These are phyloP conservation scores for Tothia fuscella DNA, from an alignment of 2,329 filamentous ascomycete genomes.

Conservation along the genomic window DNA sequence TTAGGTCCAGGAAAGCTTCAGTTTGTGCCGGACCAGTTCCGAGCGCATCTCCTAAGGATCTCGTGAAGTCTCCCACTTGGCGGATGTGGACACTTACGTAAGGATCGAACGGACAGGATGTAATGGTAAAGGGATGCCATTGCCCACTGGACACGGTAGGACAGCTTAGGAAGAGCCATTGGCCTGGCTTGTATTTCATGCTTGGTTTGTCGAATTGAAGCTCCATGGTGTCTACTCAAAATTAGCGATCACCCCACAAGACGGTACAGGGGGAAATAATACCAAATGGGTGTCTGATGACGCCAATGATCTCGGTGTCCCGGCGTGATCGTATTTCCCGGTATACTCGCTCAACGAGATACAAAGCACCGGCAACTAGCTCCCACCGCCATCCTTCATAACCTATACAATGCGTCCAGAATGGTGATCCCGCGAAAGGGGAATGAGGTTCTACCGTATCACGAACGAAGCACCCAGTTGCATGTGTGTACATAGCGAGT, in stretches of 20 bases:
- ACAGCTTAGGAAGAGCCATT: conserved; percentile 95
- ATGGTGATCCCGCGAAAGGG: conserved; percentile 68
- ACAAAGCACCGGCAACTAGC: conserved; percentile 71
- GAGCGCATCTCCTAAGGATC: conserved; percentile 86
- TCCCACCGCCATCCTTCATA: conserved; percentile 98
- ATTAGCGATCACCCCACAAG: conserved; percentile 20
- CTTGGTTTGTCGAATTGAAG: conserved; percentile 94
- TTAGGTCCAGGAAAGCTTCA: conserved; percentile 80
- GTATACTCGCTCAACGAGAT: conserved; percentile 78
- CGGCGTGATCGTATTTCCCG: conserved; percentile 78
- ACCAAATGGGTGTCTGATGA: conserved; percentile 83
- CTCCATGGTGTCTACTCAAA: conserved; percentile 67
- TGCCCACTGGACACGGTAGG: conserved; percentile 79
- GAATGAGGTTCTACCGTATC: conserved; percentile 62
- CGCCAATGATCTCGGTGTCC: conserved; percentile 79
- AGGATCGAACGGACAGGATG: conserved; percentile 89
- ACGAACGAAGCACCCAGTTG: conserved; percentile 90
- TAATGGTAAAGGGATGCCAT: conserved; percentile 99
- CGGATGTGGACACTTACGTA: conserved; percentile 92
- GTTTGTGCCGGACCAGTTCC: conserved; percentile 79
- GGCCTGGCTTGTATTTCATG: conserved; percentile 95
- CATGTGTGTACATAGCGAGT: conserved; percentile 88
- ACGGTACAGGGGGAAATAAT: conserved; percentile 4
- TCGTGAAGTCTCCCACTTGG: conserved; percentile 93
- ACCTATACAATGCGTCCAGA: conserved; percentile 88